Percentiles rank a stretch among this genome's conserved stretches.
Evolutionary conservation across 2,329 filamentous ascomycete species (phyloP).

Genomic region (Colletotrichum zoysiae): DNA sequence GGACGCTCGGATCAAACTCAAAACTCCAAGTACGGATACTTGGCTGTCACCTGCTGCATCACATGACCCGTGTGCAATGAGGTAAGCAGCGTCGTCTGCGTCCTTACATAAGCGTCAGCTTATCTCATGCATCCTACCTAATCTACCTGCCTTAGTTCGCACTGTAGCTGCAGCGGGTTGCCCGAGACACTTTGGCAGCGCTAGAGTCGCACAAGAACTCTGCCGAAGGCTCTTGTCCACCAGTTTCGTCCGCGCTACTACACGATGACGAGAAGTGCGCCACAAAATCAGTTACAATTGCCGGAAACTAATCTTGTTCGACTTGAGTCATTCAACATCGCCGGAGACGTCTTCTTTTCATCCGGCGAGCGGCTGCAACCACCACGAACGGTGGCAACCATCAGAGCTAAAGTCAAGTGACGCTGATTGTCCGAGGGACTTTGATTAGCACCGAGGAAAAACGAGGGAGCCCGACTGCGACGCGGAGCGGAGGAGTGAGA

Average conservation of each 20-base stretch:
- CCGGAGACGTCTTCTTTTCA: constrained; percentile 10
- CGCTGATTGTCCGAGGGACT: constrained; percentile 26
- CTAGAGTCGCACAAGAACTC: constrained; percentile 36
- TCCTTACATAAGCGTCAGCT: background rate
- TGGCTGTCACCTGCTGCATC: background rate
- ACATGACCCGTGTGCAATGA: background rate
- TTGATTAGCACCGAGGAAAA: constrained; percentile 32
- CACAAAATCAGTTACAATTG: constrained; percentile 24
- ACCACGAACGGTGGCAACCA: constrained; percentile 22
- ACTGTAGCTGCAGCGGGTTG: constrained; percentile 32
- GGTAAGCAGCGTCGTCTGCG: background rate
- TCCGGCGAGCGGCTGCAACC: constrained; percentile 25
- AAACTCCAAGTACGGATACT: background rate
- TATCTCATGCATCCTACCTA: no score
- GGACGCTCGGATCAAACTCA: constrained; percentile 26
- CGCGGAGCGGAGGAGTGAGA: constrained; percentile 14
- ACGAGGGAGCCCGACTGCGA: constrained; percentile 21
- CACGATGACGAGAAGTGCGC: constrained; percentile 35
- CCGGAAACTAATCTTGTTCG: constrained; percentile 11
- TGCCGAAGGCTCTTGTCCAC: constrained; percentile 32
- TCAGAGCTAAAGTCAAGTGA: constrained; percentile 28
- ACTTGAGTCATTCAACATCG: constrained; percentile 13
- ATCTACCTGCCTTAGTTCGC: background rate
- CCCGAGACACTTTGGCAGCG: constrained; percentile 38
- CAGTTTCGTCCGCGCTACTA: constrained; percentile 28